Evolutionary conservation across 2,329 filamentous ascomycete genomes (phyloP).

Genomic region (Xylariaceae sp.): DNA sequence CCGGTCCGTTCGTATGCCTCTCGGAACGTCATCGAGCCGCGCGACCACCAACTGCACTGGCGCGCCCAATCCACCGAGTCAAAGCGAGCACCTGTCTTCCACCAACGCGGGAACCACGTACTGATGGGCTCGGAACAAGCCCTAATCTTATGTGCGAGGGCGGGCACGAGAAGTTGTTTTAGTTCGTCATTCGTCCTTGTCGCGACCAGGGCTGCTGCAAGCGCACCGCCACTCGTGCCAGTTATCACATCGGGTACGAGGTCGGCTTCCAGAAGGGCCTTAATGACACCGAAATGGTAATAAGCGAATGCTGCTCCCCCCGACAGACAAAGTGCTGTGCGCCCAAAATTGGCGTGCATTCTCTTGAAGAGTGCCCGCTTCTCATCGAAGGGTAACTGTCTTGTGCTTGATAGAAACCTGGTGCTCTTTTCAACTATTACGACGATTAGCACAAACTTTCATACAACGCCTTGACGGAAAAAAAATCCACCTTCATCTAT

Average conservation of each 20-base stretch:
- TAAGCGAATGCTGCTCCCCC: constrained; percentile 94
- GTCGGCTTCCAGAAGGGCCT: constrained; percentile 80
- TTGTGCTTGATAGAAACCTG: constrained; percentile 62
- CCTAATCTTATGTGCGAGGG: constrained; percentile 77
- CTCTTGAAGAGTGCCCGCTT: constrained; percentile 85
- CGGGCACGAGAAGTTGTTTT: constrained; percentile 77
- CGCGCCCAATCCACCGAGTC: constrained; percentile 90
- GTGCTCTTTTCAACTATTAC: constrained; percentile 59
- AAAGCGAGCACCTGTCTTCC: constrained; percentile 87
- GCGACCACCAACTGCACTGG: constrained; percentile 82
- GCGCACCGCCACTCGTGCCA: constrained; percentile 88
- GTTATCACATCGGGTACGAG: constrained; percentile 92
- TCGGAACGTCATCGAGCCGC: constrained; percentile 86
- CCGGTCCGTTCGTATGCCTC: constrained; percentile 94
- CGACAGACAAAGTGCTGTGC: constrained; percentile 87
- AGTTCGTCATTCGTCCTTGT: constrained; percentile 91
- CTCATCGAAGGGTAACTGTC: constrained; percentile 63
- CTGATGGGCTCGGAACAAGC: constrained; percentile 76
- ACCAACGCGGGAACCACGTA: constrained; percentile 82
- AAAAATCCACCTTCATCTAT: constrained; percentile 68
- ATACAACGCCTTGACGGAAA: too few relatives aligned
- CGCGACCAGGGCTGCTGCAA: constrained; percentile 81
- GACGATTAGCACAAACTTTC: too few relatives aligned
- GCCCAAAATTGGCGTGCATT: constrained; percentile 83
- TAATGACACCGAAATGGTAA: constrained; percentile 92